A percentile compares a stretch with the other conserved stretches of the same genome.
Evolutionary conservation across 2,329 filamentous ascomycete genomes (phyloP).

Genomic region (Paecilomyces niveus): DNA sequence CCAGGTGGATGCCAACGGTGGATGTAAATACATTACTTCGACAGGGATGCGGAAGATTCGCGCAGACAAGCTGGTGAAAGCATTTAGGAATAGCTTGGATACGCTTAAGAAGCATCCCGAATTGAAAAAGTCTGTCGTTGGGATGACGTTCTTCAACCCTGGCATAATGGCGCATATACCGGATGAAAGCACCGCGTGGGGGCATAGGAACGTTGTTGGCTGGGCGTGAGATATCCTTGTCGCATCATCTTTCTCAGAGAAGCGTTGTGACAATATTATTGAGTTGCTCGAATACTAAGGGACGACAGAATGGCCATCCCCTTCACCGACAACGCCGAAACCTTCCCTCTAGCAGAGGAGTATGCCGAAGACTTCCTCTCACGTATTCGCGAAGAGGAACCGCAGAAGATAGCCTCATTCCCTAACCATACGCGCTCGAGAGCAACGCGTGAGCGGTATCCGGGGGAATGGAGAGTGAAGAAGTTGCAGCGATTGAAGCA

Average conservation of each 20-base stretch:
- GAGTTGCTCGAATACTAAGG: neutral
- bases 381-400: neutral
- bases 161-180: neutral
- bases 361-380: neutral
- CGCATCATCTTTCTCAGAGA: neutral
- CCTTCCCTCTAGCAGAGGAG: neutral
- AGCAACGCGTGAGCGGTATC: neutral
- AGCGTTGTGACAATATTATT: neutral
- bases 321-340: neutral
- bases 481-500: neutral
- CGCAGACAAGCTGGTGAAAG: neutral
- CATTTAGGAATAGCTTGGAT: neutral
- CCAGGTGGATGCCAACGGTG: neutral
- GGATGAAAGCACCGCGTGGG: neutral
- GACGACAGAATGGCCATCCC: neutral
- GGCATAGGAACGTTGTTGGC: neutral
- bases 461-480: neutral
- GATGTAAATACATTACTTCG: neutral
- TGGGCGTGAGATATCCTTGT: neutral
- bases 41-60: neutral
- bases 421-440: neutral
- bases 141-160: neutral
- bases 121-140: neutral
- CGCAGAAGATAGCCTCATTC: neutral
- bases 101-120: neutral